Conservation (phyloP, 495 filamentous ascomycete genomes). For the Sabuloglossum arenarium region DNA sequence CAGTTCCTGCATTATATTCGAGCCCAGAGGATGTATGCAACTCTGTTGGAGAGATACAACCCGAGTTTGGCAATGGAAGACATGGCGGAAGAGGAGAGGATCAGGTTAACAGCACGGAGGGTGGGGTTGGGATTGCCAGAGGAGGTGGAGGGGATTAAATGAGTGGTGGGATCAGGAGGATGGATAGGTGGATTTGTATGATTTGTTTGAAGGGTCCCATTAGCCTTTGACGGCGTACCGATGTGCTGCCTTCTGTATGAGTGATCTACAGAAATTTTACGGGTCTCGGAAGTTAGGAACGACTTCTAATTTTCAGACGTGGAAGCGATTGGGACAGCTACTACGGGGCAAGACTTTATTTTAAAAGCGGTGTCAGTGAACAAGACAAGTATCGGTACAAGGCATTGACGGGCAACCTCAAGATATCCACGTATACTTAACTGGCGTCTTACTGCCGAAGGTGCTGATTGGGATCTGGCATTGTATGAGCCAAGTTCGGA, state of each 20-base stretch:
- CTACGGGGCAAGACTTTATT: neutral
- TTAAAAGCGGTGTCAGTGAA: neutral
- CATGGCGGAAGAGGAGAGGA: conserved; percentile 44
- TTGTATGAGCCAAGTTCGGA: neutral
- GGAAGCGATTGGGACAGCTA: neutral
- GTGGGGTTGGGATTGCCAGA: conserved; percentile 76
- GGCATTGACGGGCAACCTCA: too few relatives aligned
- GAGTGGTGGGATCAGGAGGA: neutral
- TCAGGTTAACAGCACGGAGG: conserved; percentile 62
- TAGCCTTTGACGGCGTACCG: neutral
- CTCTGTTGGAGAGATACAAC: conserved; percentile 77
- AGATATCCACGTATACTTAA: neutral
- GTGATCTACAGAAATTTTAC: neutral
- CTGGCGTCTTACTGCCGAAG: neutral
- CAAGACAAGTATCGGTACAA: neutral
- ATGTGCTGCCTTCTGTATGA: neutral
- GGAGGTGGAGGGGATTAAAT: neutral
- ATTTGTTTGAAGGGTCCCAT: neutral
- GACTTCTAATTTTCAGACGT: neutral
- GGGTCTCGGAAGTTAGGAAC: neutral
- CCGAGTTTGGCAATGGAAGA: conserved; percentile 58
- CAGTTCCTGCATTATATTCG: conserved; percentile 62
- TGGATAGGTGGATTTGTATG: neutral
- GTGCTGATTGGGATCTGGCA: neutral
- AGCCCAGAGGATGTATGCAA: conserved; percentile 63